phyloP scores from a whole-genome alignment of 176 grass and related monocot genomes.

The Carex myosuroides region DNA sequence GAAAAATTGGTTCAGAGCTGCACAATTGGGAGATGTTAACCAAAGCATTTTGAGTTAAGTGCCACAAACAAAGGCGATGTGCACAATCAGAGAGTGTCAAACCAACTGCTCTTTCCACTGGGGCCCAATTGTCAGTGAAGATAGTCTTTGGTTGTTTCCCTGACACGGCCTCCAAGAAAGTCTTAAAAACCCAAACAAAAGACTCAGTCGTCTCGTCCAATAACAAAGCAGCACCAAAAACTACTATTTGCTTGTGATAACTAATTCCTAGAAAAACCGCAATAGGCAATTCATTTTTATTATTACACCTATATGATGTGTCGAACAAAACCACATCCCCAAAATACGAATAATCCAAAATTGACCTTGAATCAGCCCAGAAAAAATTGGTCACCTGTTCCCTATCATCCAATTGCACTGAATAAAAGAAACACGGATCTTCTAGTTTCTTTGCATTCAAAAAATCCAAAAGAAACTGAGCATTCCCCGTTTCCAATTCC shows the following conservation, averaged over 20 bases:
- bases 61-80: constrained; percentile 39
- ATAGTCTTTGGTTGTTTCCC: constrained; percentile 33
- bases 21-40: constrained; percentile 30
- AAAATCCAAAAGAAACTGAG: constrained; percentile 46
- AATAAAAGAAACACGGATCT: constrained; percentile 49
- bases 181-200: constrained; percentile 45
- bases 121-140: constrained; percentile 35
- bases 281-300: constrained; percentile 30
- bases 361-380: constrained; percentile 40
- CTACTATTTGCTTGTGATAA: constrained; percentile 39
- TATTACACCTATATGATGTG: constrained; percentile 34
- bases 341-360: constrained; percentile 47
- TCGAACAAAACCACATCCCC: constrained; percentile 49
- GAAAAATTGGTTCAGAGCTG: constrained; percentile 30
- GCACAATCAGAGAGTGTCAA: constrained; percentile 32
- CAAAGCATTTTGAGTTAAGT: constrained; percentile 38
- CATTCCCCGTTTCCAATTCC: constrained; percentile 36
- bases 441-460: constrained; percentile 42
- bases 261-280: constrained; percentile 43
- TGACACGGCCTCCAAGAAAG: constrained; percentile 41
- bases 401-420: constrained; percentile 41
- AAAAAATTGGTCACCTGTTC: constrained; percentile 39
- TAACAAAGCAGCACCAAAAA: constrained; percentile 43
- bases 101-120: constrained; percentile 36
- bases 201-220: constrained; percentile 53